Evolutionary conservation across 495 filamentous ascomycete species (phyloP).

Genomic region (Daldinia vernicosa): DNA sequence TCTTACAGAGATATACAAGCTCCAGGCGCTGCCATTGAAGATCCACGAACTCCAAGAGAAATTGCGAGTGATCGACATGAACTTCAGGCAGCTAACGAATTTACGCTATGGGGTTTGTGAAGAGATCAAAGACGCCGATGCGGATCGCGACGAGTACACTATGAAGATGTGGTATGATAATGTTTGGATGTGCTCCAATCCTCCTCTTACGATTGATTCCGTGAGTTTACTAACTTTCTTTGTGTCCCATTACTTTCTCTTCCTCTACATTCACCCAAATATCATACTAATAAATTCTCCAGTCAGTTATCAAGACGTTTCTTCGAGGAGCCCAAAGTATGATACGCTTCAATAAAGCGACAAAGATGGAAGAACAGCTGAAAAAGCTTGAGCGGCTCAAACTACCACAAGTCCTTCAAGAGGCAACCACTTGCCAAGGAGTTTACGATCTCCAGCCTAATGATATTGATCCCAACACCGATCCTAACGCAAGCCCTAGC

Average conservation of each 20-base stretch:
- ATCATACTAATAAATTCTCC: neutral
- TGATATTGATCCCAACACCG: neutral
- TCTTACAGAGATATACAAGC: slow-evolving; percentile 6
- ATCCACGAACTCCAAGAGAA: neutral
- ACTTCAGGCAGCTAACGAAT: slow-evolving; percentile 3
- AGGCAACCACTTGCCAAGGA: neutral
- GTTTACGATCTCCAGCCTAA: neutral
- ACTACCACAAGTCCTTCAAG: neutral
- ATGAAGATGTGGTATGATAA: slow-evolving; percentile 6
- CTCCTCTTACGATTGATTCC: neutral
- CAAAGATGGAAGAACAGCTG: neutral
- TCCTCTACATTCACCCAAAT: neutral
- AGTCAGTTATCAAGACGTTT: slow-evolving; percentile 7
- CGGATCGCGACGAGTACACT: neutral
- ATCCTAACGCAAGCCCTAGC: neutral
- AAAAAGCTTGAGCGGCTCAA: slow-evolving; percentile 6
- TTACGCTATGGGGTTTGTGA: slow-evolving; percentile 1
- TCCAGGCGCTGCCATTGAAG: neutral
- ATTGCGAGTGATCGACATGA: neutral
- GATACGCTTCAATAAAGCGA: neutral
- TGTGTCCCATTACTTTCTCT: neutral
- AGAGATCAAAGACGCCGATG: neutral
- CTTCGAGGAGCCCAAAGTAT: neutral
- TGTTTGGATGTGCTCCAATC: slow-evolving; percentile 25
- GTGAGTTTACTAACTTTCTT: slow-evolving; percentile 1